These are phyloP conservation scores for Ambrosiella beaveri DNA, from an alignment of 2,329 filamentous ascomycete species.

Conservation along the genomic window DNA sequence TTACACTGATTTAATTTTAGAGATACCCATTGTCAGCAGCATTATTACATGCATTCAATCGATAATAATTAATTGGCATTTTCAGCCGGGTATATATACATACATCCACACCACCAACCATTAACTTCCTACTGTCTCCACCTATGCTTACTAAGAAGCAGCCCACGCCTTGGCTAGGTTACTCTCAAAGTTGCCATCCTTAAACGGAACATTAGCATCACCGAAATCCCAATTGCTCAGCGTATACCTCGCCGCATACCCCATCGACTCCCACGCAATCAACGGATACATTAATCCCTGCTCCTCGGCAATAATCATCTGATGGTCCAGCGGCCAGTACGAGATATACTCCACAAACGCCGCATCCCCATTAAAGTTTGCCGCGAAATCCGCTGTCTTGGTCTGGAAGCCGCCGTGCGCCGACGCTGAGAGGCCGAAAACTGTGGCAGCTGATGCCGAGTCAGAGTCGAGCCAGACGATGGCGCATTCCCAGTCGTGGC, in stretches of 20 bases:
- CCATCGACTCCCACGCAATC: constrained; percentile 27
- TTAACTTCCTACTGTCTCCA: neutral
- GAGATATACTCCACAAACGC: constrained; percentile 21
- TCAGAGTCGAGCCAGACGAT: constrained; percentile 20
- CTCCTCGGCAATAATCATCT: constrained; percentile 21
- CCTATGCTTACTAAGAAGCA: neutral
- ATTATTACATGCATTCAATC: neutral
- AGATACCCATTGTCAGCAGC: neutral
- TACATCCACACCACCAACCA: neutral
- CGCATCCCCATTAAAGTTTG: constrained; percentile 9
- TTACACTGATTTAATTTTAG: neutral
- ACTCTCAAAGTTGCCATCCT: constrained; percentile 18
- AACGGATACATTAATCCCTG: constrained; percentile 24
- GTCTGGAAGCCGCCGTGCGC: constrained; percentile 22
- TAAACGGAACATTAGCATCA: constrained; percentile 24
- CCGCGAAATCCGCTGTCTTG: constrained; percentile 10
- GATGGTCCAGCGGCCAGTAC: constrained; percentile 19
- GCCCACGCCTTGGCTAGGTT: constrained; percentile 12
- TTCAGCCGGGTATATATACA: neutral
- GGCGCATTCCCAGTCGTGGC: constrained; percentile 25
- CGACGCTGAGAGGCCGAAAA: constrained; percentile 23
- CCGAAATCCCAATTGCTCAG: constrained; percentile 25
- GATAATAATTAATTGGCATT: neutral
- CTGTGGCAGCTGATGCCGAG: constrained; percentile 16
- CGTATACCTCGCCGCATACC: constrained; percentile 20